phyloP scores from a whole-genome alignment of 805 yeast species.

The Nakazawaea holstii region DNA sequence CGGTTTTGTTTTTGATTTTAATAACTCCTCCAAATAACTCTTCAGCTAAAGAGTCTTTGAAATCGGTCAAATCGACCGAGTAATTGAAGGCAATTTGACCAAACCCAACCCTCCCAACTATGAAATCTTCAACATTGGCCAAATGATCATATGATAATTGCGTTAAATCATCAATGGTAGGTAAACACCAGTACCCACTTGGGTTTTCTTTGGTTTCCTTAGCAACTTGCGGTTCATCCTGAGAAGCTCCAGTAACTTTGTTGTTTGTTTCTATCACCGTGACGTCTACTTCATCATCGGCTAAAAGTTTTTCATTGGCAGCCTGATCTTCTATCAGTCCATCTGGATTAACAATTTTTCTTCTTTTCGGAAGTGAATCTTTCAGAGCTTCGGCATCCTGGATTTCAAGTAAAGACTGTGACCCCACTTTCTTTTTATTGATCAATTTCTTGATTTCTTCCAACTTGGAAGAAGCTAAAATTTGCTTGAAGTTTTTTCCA shows the following conservation, averaged over 20 bases:
- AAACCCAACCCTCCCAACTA: constrained; percentile 60
- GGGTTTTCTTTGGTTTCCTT: not conserved
- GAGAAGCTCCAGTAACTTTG: not conserved
- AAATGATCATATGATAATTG: constrained; percentile 41
- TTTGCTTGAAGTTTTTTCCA: constrained; percentile 7
- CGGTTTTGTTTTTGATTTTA: constrained; percentile 42
- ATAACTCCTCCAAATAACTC: constrained; percentile 35
- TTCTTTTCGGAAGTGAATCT: constrained; percentile 2
- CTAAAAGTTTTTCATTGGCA: not conserved
- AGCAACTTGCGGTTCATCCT: not conserved
- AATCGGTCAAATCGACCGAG: constrained; percentile 63
- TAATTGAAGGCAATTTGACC: constrained; percentile 63
- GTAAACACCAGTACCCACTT: constrained; percentile 62
- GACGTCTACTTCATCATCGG: not conserved
- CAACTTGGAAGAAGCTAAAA: constrained; percentile 9
- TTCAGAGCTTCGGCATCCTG: not conserved
- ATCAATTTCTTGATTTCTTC: constrained; percentile 9
- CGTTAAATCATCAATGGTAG: constrained; percentile 47
- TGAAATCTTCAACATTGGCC: constrained; percentile 52
- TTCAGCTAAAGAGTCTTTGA: constrained; percentile 34
- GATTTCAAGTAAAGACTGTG: not conserved
- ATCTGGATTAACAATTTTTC: constrained; percentile 5
- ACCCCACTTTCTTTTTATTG: constrained; percentile 4
- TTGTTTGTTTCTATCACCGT: not conserved
- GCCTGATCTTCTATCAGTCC: not conserved